Evolutionary conservation across 495 filamentous ascomycete species (phyloP), one percentile per base, ranked within the genome.

Genomic region (Chaetomidium leptoderma): DNA sequence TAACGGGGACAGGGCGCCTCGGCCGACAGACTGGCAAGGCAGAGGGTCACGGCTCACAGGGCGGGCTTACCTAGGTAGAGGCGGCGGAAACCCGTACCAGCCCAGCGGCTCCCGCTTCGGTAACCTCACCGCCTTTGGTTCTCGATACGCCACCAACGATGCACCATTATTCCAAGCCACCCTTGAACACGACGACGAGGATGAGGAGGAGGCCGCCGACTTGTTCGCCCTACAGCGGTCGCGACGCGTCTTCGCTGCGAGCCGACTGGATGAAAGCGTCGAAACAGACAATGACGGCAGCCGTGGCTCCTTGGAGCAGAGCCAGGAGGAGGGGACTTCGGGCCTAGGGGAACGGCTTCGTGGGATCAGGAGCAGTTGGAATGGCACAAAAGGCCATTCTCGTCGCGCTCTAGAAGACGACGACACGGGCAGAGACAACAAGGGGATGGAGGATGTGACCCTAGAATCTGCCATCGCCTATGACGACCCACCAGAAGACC

Each of bases 101-200:
- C 70, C 82, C 6, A 72, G 76, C 29, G 70, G 78, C 27, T 91
- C 90, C 2, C 83, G 89, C 35, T 76, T 88, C 39, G 86, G 86
- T 1, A 83, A 87, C 52, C 85, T 92, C 57, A 83, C 86, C 13
- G 83, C 85, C 8, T 95, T 95, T 70, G 83, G 83, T 10, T 90
- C 89, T 16, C 79, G 90, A 44, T 81, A 77, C 52, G 66, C 81
- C n/a, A 74, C 83, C 24, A 84, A 88, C 47, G 86, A 85, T 60
- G 91, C 90, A 36, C 93, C 95, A 53, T 77, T 98, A n/a, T 97
- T 98, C 65, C 90, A 92, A 72, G 92, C 90, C 65, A 64, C 78
- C 5, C 59, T 80, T 37, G 90, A 95, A 65, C 89, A 96, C 67
- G 91, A 97, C 52, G 91, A 91, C 30, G 84, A 87, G 37, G 91